Conservation (phyloP, 768 basidiomycete species). For the Boletus subparvulus region DNA sequence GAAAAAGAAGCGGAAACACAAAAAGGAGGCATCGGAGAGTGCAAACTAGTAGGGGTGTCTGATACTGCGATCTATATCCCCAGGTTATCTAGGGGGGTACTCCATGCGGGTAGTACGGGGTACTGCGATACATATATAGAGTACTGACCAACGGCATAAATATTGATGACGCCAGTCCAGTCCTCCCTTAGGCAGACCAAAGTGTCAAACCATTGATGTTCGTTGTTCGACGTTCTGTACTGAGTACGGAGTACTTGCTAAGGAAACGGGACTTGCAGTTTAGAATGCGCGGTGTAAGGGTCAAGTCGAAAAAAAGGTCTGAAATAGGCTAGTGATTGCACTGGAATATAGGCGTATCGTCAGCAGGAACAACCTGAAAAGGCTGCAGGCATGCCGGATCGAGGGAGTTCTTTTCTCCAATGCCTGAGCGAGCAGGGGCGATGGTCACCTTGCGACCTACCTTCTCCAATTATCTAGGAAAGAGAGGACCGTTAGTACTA, state of each 20-base stretch:
- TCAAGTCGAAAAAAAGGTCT: too few relatives aligned
- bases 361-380: not conserved
- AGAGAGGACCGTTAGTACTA: too few relatives aligned
- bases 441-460: too few relatives aligned
- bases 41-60: slow-evolving; percentile 1
- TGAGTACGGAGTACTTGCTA: too few relatives aligned
- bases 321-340: too few relatives aligned
- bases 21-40: slow-evolving; percentile 3
- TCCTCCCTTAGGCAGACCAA: not conserved
- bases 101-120: not conserved
- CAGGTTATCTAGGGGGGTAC: not conserved
- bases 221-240: too few relatives aligned
- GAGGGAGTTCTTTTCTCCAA: not conserved
- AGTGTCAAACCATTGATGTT: not conserved
- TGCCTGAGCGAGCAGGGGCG: not conserved
- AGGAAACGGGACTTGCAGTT: too few relatives aligned
- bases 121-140: not conserved
- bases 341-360: too few relatives aligned
- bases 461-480: too few relatives aligned
- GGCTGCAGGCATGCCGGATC: not conserved
- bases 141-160: not conserved
- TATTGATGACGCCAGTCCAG: not conserved
- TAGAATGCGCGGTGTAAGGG: too few relatives aligned
- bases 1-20: slow-evolving; percentile 33
- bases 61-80: not conserved